Evolutionary conservation across 2,329 filamentous ascomycete genomes (phyloP).

Genomic region (Epichloe baconii): DNA sequence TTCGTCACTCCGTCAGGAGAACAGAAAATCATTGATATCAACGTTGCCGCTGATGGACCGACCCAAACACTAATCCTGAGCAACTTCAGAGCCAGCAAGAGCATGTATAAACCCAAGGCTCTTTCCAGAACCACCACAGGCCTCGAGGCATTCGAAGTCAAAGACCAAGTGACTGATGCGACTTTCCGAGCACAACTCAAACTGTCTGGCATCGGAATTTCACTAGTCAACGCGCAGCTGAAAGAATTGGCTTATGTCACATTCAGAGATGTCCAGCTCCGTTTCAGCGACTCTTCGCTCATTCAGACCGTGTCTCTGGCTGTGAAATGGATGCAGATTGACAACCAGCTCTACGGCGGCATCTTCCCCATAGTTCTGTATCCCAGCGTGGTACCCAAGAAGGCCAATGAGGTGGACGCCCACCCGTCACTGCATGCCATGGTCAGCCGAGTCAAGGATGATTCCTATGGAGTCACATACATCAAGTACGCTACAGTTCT

Average conservation of each 20-base stretch:
- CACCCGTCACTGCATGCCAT: conserved; percentile 90
- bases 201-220: conserved; percentile 82
- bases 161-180: conserved; percentile 75
- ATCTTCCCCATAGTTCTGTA: conserved; percentile 97
- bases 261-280: conserved; percentile 78
- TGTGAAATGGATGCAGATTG: conserved; percentile 97
- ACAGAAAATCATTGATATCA: conserved; percentile 89
- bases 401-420: conserved; percentile 87
- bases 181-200: conserved; percentile 83
- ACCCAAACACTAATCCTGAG: conserved; percentile 90
- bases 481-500: conserved; percentile 95
- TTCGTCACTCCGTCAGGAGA: conserved; percentile 54
- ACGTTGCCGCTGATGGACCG: conserved; percentile 87
- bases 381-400: conserved; percentile 94
- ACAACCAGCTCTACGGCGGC: conserved; percentile 95
- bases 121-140: conserved; percentile 34
- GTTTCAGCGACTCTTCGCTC: conserved; percentile 82
- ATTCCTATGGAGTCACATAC: conserved; percentile 94
- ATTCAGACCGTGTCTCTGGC: conserved; percentile 86
- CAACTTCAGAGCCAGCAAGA: conserved; percentile 87
- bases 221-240: conserved; percentile 81
- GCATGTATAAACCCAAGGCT: conserved; percentile 59
- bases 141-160: conserved; percentile 70
- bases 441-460: conserved; percentile 90
- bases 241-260: conserved; percentile 91